A percentile compares a stretch with the other conserved stretches of the same genome.
Evolutionary conservation across 257 asterid species (phyloP).

Genomic region (Solanum chmielewskii): DNA sequence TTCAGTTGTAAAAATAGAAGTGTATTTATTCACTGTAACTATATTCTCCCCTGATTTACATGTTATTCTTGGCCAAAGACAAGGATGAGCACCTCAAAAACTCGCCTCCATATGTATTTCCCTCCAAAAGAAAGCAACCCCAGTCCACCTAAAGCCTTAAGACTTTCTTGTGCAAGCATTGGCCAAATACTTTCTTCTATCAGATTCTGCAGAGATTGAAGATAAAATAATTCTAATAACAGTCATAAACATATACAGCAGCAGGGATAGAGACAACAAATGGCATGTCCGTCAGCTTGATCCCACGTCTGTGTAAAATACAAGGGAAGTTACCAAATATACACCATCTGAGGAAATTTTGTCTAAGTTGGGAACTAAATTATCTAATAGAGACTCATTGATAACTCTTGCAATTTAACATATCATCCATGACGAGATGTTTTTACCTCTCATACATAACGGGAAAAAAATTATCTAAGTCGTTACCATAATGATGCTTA

Average conservation of each 20-base stretch:
- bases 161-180: slow-evolving; percentile 79
- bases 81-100: slow-evolving; percentile 68
- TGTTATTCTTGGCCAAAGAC: neutral
- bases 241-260: slow-evolving; percentile 3
- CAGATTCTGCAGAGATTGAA: slow-evolving; percentile 48
- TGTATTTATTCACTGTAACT: neutral
- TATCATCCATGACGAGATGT: neutral
- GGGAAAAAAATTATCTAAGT: neutral
- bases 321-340: neutral
- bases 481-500: neutral
- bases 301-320: neutral
- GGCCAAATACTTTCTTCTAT: slow-evolving; percentile 81
- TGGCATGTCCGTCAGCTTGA: neutral
- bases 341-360: neutral
- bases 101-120: slow-evolving; percentile 71
- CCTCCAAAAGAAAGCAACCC: slow-evolving; percentile 97
- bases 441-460: neutral
- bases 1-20: neutral
- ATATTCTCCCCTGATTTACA: slow-evolving; percentile 1
- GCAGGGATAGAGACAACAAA: neutral
- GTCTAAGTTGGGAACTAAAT: neutral
- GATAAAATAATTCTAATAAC: neutral
- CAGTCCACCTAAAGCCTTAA: slow-evolving; percentile 82
- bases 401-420: neutral
- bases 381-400: neutral